phyloP scores from a whole-genome alignment of 345 rosid species.

The Moricandia moricandioides region DNA sequence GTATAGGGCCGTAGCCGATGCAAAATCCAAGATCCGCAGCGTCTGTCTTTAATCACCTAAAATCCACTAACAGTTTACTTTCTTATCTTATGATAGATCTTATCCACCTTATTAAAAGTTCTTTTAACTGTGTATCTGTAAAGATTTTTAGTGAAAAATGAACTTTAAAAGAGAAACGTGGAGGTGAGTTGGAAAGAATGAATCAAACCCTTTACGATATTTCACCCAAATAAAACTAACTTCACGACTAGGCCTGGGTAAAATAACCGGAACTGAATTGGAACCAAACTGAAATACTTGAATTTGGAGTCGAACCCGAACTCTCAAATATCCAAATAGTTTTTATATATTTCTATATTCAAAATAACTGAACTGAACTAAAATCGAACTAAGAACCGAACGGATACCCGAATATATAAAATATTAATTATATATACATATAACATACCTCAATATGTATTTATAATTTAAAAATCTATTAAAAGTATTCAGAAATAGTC shows the following conservation, averaged over 20 bases:
- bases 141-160: constrained; percentile 9
- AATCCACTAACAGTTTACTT: constrained; percentile 14
- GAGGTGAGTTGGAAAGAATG: constrained; percentile 31
- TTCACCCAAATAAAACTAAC: background rate
- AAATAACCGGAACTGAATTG: too few relatives aligned
- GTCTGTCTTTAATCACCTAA: constrained; percentile 15
- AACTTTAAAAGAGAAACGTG: constrained; percentile 25
- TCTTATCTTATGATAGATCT: constrained; percentile 22
- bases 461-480: too few relatives aligned
- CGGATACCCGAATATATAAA: too few relatives aligned
- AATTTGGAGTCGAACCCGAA: too few relatives aligned
- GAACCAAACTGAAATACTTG: too few relatives aligned
- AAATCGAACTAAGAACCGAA: too few relatives aligned
- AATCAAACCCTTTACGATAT: constrained; percentile 1
- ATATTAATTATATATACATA: too few relatives aligned
- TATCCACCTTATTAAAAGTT: constrained; percentile 9
- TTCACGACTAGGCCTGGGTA: constrained; percentile 1
- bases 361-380: too few relatives aligned
- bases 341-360: too few relatives aligned
- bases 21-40: background rate
- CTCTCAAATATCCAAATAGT: too few relatives aligned
- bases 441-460: too few relatives aligned
- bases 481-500: too few relatives aligned
- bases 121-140: constrained; percentile 25
- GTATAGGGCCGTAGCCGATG: background rate